Percentiles rank a stretch among this genome's conserved stretches.
Conservation (phyloP, 2,329 filamentous ascomycete species). For the Triangularia setosa region DNA sequence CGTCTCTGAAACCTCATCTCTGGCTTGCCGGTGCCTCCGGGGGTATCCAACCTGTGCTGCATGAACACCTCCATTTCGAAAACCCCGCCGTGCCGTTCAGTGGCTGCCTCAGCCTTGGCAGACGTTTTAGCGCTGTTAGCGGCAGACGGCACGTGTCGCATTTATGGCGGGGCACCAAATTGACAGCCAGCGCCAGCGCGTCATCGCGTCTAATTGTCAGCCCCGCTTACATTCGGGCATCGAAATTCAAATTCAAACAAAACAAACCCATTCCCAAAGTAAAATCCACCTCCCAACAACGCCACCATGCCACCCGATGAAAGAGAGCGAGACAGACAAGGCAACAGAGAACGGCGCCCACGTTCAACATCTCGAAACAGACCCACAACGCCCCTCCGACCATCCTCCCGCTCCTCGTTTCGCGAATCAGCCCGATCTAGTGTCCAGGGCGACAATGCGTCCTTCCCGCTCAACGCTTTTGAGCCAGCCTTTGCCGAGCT, state of each 20-base stretch:
- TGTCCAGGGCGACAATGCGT: conserved; percentile 45
- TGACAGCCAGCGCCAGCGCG: not conserved
- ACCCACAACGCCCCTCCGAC: conserved; percentile 87
- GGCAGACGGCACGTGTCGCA: conserved; percentile 3
- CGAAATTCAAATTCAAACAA: not conserved
- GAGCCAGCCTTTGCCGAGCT: conserved; percentile 92
- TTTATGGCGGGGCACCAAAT: not conserved
- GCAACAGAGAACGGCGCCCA: conserved; percentile 27
- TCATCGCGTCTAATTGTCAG: not conserved
- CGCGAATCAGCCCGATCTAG: conserved; percentile 66
- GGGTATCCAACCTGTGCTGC: not conserved
- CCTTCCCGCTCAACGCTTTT: conserved; percentile 73
- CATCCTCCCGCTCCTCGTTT: conserved; percentile 83
- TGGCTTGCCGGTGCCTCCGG: not conserved
- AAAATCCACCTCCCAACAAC: not conserved
- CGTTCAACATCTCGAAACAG: conserved; percentile 65
- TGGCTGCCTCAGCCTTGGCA: conserved; percentile 1
- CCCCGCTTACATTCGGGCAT: not conserved
- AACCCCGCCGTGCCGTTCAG: not conserved
- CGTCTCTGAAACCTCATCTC: not conserved
- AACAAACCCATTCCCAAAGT: not conserved
- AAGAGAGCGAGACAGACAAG: conserved; percentile 8
- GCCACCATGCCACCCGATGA: conserved; percentile 15
- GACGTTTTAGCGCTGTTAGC: conserved; percentile 2
- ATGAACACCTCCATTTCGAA: not conserved